A percentile compares a stretch with the other conserved stretches of the same genome.
phyloP scores from a whole-genome alignment of 2,329 filamentous ascomycete species.

The Trichoderma lentiforme region DNA sequence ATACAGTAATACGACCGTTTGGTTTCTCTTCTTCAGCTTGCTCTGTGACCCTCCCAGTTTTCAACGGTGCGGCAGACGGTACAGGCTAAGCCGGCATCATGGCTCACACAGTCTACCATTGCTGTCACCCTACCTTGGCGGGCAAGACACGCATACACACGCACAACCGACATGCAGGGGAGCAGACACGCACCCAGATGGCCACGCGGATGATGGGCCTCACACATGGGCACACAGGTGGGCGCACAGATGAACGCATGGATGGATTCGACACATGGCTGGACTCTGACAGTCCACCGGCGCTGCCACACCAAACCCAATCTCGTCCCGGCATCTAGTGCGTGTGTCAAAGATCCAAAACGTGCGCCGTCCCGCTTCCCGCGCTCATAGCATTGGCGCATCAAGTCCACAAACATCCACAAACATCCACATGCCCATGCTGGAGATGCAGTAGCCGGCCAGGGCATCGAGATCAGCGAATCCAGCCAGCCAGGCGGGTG shows the following conservation, averaged over 20 bases:
- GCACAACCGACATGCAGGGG: neutral
- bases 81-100: neutral
- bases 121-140: neutral
- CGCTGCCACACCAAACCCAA: conserved; percentile 5
- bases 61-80: neutral
- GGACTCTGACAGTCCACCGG: neutral
- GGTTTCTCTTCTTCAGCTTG: neutral
- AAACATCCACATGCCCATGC: conserved; percentile 11
- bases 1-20: neutral
- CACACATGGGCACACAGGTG: neutral
- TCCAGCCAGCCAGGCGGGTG: neutral
- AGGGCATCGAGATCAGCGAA: conserved; percentile 1
- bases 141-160: conserved; percentile 1
- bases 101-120: neutral
- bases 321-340: conserved; percentile 5
- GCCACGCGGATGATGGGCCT: neutral
- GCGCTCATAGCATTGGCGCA: conserved; percentile 7
- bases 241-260: neutral
- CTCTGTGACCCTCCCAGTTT: neutral
- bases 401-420: conserved; percentile 10
- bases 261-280: neutral
- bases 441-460: conserved; percentile 11
- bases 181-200: neutral
- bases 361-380: conserved; percentile 8
- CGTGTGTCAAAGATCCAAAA: conserved; percentile 1